Evolutionary conservation across 2,329 filamentous ascomycete species (phyloP).

Genomic region (Escovopsis weberi): DNA sequence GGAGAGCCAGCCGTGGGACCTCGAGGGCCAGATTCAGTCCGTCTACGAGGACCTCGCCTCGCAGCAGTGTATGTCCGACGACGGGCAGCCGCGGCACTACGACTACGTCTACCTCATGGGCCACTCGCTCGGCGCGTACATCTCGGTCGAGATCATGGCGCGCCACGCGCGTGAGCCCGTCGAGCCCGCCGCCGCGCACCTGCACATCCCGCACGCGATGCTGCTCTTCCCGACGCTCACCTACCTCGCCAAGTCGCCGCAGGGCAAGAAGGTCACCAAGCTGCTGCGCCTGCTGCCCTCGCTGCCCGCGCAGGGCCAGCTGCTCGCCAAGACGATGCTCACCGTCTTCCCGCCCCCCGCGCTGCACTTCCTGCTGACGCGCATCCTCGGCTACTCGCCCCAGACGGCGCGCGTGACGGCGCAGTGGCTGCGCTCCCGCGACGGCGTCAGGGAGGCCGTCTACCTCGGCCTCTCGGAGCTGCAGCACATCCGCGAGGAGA

Average conservation of each 20-base stretch:
- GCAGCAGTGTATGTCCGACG: constrained; percentile 10
- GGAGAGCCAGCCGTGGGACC: constrained; percentile 29
- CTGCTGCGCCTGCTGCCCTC: constrained; percentile 27
- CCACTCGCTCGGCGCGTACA: constrained; percentile 62
- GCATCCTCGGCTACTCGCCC: constrained; percentile 31
- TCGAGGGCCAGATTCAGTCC: constrained; percentile 38
- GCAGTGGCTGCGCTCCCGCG: constrained; percentile 38
- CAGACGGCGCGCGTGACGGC: constrained; percentile 35
- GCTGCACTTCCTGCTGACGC: constrained; percentile 28
- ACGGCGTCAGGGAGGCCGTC: constrained; percentile 45
- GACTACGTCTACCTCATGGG: constrained; percentile 52
- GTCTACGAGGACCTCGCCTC: constrained; percentile 24
- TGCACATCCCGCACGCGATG: constrained; percentile 38
- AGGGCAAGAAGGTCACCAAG: constrained; percentile 31
- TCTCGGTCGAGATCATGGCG: constrained; percentile 52
- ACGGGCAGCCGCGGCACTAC: constrained; percentile 24
- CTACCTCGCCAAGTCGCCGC: constrained; percentile 51
- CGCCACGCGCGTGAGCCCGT: constrained; percentile 29
- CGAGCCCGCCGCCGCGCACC: constrained; percentile 15
- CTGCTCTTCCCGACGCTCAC: constrained; percentile 62
- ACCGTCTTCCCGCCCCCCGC: constrained; percentile 23
- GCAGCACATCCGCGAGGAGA: constrained; percentile 40
- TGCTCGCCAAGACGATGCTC: constrained; percentile 27
- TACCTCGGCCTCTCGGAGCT: constrained; percentile 47
- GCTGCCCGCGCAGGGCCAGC: constrained; percentile 26